phyloP scores from a whole-genome alignment of 306 rosid species.

The Corylus americana region DNA sequence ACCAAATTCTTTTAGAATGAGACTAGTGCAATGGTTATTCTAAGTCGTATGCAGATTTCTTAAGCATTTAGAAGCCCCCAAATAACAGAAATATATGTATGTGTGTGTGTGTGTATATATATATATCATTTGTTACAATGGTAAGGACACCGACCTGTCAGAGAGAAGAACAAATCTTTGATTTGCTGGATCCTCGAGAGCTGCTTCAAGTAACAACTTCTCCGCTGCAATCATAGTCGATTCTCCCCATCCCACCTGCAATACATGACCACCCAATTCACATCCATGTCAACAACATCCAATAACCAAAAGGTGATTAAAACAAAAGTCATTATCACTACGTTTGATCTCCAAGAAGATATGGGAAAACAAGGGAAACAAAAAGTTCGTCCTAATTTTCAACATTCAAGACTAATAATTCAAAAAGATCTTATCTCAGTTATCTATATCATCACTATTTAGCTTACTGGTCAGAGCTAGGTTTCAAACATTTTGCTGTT shows the following conservation, averaged over 20 bases:
- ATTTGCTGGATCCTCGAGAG: slow-evolving; percentile 87
- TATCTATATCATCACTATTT: neutral
- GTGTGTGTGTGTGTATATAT: too few relatives aligned
- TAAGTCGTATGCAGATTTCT: neutral
- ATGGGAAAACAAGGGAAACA: neutral
- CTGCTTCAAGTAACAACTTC: slow-evolving; percentile 49
- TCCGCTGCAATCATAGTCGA: slow-evolving; percentile 61
- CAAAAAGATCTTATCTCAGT: neutral
- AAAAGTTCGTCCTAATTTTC: neutral
- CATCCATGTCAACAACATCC: slow-evolving; percentile 7
- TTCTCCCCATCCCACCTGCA: slow-evolving; percentile 63
- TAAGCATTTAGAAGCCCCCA: neutral
- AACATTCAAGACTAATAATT: neutral
- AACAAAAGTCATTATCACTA: neutral
- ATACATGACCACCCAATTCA: slow-evolving; percentile 16
- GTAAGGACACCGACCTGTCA: slow-evolving; percentile 61
- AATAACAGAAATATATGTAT: neutral
- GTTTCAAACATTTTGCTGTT: neutral
- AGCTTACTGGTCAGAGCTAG: neutral
- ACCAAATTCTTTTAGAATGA: neutral
- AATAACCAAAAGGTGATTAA: neutral
- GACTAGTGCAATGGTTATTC: neutral
- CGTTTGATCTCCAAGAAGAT: neutral
- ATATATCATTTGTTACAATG: neutral
- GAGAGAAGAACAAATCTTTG: slow-evolving; percentile 96